Evolutionary conservation across 352 stramenopile species (phyloP).

Genomic region (Nothophytophthora sp.): DNA sequence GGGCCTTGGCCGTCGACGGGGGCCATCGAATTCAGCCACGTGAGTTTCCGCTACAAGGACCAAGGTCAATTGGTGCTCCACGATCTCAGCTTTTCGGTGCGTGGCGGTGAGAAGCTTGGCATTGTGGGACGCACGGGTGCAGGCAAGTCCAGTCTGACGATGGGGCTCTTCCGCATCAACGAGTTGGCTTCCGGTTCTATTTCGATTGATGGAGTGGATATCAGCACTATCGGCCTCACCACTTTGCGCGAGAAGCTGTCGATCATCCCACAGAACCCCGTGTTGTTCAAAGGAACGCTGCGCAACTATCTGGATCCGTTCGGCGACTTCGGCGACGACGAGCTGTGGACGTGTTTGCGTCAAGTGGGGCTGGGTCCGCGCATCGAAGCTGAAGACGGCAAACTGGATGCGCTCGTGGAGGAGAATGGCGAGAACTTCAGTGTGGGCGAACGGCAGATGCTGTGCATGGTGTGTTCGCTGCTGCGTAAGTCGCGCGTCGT

Average conservation of each 20-base stretch:
- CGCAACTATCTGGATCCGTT: constrained; percentile 93
- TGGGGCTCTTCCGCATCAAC: constrained; percentile 89
- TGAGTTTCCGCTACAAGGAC: constrained; percentile 90
- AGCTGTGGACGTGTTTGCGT: constrained; percentile 52
- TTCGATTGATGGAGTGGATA: constrained; percentile 85
- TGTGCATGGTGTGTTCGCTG: constrained; percentile 93
- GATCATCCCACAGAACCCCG: constrained; percentile 94
- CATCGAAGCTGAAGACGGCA: constrained; percentile 44
- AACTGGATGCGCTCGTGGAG: constrained; percentile 79
- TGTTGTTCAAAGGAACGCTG: constrained; percentile 93
- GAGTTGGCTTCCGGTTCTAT: constrained; percentile 85
- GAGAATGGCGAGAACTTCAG: constrained; percentile 94
- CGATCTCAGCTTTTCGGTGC: constrained; percentile 25
- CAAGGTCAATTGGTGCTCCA: constrained; percentile 48
- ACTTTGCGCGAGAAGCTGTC: constrained; percentile 83
- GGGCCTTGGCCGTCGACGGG: constrained; percentile 77
- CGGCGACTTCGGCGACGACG: constrained; percentile 67
- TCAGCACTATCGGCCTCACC: constrained; percentile 72
- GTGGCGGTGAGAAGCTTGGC: constrained; percentile 71
- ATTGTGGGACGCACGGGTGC: constrained; percentile 89
- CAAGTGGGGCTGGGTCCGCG: constrained; percentile 49
- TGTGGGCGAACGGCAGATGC: constrained; percentile 93
- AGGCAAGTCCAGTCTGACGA: constrained; percentile 86
- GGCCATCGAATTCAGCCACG: constrained; percentile 77
- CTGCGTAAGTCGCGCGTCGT: constrained; percentile 77